These are phyloP conservation scores for Magnolia kwangsiensis DNA, from an alignment of 164 flowering plant species.

Conservation along the genomic window DNA sequence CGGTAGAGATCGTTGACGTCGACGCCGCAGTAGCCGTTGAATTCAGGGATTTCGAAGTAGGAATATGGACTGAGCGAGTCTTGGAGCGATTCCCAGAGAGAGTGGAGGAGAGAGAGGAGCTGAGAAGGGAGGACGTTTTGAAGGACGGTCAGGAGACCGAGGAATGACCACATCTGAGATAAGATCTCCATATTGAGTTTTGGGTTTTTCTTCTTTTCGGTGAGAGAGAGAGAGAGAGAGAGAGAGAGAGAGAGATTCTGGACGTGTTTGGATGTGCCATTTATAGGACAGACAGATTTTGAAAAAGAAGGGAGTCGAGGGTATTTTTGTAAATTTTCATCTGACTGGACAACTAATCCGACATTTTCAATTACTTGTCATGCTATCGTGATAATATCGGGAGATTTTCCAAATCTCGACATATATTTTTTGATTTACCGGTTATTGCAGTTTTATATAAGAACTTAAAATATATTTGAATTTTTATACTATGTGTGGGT, in stretches of 20 bases:
- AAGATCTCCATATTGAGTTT: constrained; percentile 48
- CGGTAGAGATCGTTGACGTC: constrained; percentile 67
- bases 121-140: constrained; percentile 63
- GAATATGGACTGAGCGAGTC: constrained; percentile 49
- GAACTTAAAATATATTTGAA: too few species aligned
- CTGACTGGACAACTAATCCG: too few species aligned
- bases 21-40: constrained; percentile 62
- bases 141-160: constrained; percentile 65
- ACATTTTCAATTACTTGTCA: too few species aligned
- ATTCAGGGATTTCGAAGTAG: constrained; percentile 64
- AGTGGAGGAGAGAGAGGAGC: constrained; percentile 50
- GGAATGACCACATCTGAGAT: constrained; percentile 61
- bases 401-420: too few species aligned
- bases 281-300: not conserved
- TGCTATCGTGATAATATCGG: too few species aligned
- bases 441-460: too few species aligned
- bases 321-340: not conserved
- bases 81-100: constrained; percentile 51
- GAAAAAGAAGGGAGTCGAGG: not conserved
- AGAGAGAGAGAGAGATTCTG: not conserved
- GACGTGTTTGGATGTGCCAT: not conserved
- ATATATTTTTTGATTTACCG: too few species aligned
- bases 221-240: not conserved
- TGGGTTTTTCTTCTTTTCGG: not conserved
- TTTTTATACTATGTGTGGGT: too few species aligned